phyloP scores from a whole-genome alignment of 768 basidiomycete genomes.

The Hericium coralloides region DNA sequence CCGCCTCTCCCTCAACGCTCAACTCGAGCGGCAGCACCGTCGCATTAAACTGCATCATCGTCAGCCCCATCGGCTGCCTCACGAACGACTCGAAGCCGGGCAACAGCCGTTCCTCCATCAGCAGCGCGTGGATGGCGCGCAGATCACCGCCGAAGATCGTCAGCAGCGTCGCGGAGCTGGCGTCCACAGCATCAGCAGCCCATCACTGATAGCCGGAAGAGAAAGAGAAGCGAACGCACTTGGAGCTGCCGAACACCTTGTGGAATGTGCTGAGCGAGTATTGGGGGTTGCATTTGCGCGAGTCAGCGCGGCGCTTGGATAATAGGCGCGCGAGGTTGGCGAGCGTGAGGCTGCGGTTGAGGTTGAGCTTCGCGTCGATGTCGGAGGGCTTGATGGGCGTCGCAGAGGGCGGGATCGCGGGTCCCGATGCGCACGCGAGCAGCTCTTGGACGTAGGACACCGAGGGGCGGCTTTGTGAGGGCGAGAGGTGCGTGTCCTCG shows the following conservation, averaged over 20 bases:
- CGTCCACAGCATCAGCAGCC: not conserved
- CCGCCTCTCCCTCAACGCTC: constrained; percentile 21
- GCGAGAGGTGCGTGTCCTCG: constrained; percentile 36
- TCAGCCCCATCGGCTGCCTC: constrained; percentile 48
- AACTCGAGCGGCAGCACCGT: constrained; percentile 23
- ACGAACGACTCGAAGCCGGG: constrained; percentile 62
- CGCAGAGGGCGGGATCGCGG: constrained; percentile 22
- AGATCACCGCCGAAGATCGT: constrained; percentile 60
- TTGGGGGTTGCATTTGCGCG: constrained; percentile 42
- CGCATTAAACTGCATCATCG: constrained; percentile 45
- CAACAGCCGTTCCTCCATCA: constrained; percentile 65
- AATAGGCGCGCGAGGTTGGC: constrained; percentile 50
- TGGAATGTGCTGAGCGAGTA: constrained; percentile 44
- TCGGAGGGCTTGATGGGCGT: constrained; percentile 4
- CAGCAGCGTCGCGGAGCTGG: constrained; percentile 53
- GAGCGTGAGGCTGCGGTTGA: constrained; percentile 33
- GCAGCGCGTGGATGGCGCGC: constrained; percentile 40
- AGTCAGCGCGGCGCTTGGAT: constrained; percentile 53
- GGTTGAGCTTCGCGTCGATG: not conserved
- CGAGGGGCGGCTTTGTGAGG: constrained; percentile 47
- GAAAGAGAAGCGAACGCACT: constrained; percentile 35
- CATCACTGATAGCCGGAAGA: not conserved
- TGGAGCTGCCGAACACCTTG: constrained; percentile 55
- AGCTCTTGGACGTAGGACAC: constrained; percentile 42
- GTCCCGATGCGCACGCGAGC: constrained; percentile 49